Conservation (phyloP, 2,329 filamentous ascomycete genomes). For the Raffaelea arxii region DNA sequence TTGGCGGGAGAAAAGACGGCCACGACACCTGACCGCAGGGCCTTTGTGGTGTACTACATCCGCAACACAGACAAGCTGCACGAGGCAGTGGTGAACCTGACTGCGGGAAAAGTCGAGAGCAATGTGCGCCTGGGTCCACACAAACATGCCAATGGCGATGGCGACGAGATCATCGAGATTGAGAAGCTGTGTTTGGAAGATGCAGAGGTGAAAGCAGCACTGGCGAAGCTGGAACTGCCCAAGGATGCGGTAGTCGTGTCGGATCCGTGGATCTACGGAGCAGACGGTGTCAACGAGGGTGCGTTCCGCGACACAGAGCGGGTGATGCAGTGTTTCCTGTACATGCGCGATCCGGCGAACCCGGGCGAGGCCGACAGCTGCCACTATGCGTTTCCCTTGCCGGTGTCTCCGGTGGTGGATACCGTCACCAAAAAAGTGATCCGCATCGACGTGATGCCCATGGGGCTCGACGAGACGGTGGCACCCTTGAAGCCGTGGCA, state of each 20-base stretch:
- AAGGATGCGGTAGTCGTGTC: conserved; percentile 47
- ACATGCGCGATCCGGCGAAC: conserved; percentile 54
- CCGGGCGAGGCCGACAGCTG: conserved; percentile 51
- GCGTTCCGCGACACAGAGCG: conserved; percentile 10
- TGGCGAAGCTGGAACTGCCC: conserved; percentile 52
- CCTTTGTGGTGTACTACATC: conserved; percentile 49
- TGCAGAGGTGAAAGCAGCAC: conserved; percentile 45
- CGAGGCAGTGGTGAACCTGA: conserved; percentile 47
- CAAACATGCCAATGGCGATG: conserved; percentile 48
- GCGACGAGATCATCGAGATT: conserved; percentile 47
- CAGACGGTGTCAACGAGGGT: conserved; percentile 26
- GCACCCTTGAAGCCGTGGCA: conserved; percentile 24
- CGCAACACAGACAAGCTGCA: conserved; percentile 54
- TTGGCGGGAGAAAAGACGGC: conserved; percentile 36
- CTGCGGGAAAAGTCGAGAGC: conserved; percentile 37
- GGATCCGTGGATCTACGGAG: conserved; percentile 58
- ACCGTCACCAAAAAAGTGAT: conserved; percentile 34
- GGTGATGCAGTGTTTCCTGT: conserved; percentile 54
- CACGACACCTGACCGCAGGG: conserved; percentile 33
- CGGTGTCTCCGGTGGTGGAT: conserved; percentile 47
- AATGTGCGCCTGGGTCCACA: conserved; percentile 51
- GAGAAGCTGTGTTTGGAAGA: conserved; percentile 47
- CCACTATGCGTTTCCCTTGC: conserved; percentile 45
- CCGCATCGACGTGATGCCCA: conserved; percentile 34
- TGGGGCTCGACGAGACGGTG: conserved; percentile 39